Evolutionary conservation across 306 rosid genomes (phyloP).

Genomic region (Boehmeria nivea): DNA sequence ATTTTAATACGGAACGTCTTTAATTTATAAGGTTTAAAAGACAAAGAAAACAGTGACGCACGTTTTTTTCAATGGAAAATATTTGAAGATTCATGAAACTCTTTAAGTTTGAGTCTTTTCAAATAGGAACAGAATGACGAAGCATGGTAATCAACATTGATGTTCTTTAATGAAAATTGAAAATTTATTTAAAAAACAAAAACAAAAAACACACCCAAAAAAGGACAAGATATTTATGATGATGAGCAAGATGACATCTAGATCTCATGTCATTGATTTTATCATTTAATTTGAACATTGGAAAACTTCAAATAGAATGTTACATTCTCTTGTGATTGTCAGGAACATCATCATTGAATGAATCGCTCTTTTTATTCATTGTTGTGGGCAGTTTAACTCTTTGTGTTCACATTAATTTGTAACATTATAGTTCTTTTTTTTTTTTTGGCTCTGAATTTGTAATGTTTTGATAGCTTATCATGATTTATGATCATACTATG

Average conservation of each 20-base stretch:
- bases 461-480: neutral
- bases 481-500: no score
- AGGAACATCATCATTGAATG: conserved; percentile 29
- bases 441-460: neutral
- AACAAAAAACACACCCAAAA: no score
- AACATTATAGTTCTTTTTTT: neutral
- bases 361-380: conserved; percentile 24
- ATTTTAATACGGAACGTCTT: no score
- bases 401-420: conserved; percentile 30
- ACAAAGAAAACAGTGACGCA: no score
- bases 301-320: conserved; percentile 1
- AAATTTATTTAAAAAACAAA: no score
- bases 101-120: no score
- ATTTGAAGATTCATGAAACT: no score
- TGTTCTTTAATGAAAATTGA: no score
- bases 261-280: neutral
- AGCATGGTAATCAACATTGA: no score
- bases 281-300: neutral
- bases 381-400: conserved; percentile 20
- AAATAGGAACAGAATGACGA: no score
- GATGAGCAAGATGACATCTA: neutral
- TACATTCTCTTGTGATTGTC: conserved; percentile 7
- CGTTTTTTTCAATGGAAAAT: no score
- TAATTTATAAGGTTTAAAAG: no score
- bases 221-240: neutral